Evolutionary conservation across 495 filamentous ascomycete species (phyloP).

Genomic region (Penicillium soppii): DNA sequence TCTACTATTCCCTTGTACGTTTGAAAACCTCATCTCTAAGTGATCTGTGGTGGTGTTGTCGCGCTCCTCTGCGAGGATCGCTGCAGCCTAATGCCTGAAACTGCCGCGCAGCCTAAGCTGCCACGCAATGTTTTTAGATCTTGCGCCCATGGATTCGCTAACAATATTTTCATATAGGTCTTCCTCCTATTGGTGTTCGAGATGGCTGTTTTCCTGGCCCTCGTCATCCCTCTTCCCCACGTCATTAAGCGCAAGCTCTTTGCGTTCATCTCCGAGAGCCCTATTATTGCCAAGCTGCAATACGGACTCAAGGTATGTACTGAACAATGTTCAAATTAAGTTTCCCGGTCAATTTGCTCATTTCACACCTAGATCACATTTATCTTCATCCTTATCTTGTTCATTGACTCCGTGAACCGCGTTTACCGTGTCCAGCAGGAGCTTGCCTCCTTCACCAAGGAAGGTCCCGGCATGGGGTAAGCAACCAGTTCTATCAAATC

Average conservation of each 20-base stretch:
- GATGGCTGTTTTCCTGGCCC: constrained; percentile 88
- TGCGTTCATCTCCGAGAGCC: constrained; percentile 88
- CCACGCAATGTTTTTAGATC: neutral
- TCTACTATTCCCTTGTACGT: constrained; percentile 97
- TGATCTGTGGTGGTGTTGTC: neutral
- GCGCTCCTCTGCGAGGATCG: constrained; percentile 1
- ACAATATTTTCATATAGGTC: constrained; percentile 56
- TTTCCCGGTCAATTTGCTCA: neutral
- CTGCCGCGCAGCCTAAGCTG: constrained; percentile 6
- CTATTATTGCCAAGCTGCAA: constrained; percentile 73
- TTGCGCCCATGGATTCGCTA: constrained; percentile 5
- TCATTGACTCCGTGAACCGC: constrained; percentile 97
- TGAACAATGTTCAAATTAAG: neutral
- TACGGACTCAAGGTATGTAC: constrained; percentile 70
- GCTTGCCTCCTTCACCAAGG: constrained; percentile 59
- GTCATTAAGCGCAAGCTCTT: constrained; percentile 84
- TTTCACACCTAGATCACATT: constrained; percentile 78
- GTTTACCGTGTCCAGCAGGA: constrained; percentile 96
- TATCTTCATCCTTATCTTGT: constrained; percentile 96
- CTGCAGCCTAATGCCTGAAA: constrained; percentile 22
- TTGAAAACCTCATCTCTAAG: neutral
- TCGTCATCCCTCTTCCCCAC: constrained; percentile 91
- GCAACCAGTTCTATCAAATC: constrained; percentile 8
- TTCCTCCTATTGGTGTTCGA: constrained; percentile 89
- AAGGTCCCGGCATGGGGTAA: constrained; percentile 45